These are phyloP conservation scores for Candida sp. DNA, from an alignment of 1,139 yeast genomes.

Conservation along the genomic window DNA sequence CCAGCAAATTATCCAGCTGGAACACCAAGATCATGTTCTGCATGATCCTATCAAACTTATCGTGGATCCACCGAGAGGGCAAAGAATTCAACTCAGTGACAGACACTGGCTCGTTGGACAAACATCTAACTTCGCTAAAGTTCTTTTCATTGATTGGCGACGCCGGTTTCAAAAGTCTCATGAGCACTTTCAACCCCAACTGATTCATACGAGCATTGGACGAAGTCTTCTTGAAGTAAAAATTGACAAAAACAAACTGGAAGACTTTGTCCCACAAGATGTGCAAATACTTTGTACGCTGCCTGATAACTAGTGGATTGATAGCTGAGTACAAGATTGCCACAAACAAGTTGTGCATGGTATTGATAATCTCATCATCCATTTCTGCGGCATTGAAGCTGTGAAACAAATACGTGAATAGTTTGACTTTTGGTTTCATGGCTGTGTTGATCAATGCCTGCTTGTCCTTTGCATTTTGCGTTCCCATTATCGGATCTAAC, in stretches of 20 bases:
- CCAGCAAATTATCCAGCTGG: conserved; percentile 24
- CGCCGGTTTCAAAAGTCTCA: conserved; percentile 25
- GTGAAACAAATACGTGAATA: conserved; percentile 32
- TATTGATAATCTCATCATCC: conserved; percentile 29
- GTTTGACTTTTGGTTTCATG: conserved; percentile 30
- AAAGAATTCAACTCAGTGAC: conserved; percentile 35
- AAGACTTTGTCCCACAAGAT: conserved; percentile 45
- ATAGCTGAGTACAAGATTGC: conserved; percentile 36
- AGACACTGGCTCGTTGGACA: conserved; percentile 34
- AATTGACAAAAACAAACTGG: conserved; percentile 32
- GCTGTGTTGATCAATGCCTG: conserved; percentile 19
- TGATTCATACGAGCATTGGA: conserved; percentile 28
- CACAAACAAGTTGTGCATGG: conserved; percentile 33
- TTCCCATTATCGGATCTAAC: conserved; percentile 20
- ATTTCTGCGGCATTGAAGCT: conserved; percentile 25
- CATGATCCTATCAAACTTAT: conserved; percentile 34
- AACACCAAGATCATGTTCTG: conserved; percentile 28
- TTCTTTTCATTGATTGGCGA: conserved; percentile 22
- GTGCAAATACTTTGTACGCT: conserved; percentile 28
- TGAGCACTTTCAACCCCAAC: conserved; percentile 28
- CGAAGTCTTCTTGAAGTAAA: conserved; percentile 34
- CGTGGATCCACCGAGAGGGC: conserved; percentile 37
- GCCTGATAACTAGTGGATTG: conserved; percentile 24
- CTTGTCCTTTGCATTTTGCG: conserved; percentile 16
- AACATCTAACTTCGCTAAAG: conserved; percentile 33